Evolutionary conservation across 768 basidiomycete species (phyloP).

Genomic region (Lactarius psammicola): DNA sequence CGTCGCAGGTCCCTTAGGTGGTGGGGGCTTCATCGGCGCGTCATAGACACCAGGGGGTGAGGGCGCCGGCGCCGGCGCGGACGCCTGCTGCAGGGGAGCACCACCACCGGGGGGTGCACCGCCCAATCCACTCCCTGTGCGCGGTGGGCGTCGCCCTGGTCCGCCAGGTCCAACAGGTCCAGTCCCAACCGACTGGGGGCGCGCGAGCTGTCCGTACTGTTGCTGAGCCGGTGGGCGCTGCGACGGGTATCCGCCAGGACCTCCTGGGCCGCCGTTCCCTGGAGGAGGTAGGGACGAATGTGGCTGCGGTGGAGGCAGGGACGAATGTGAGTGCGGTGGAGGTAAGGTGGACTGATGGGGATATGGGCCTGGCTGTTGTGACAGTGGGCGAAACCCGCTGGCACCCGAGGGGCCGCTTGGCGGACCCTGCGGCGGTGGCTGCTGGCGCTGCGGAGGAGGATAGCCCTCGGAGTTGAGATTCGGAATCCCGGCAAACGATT

Average conservation of each 20-base stretch:
- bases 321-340: conserved; percentile 2
- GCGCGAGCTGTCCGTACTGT: conserved; percentile 3
- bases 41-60: neutral
- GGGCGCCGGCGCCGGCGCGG: conserved; percentile 7
- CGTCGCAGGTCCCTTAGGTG: conserved; percentile 57
- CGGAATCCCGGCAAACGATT: conserved; percentile 20
- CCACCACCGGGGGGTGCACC: neutral
- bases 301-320: neutral
- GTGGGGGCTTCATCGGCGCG: conserved; percentile 26
- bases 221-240: conserved; percentile 4
- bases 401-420: conserved; percentile 3
- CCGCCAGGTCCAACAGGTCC: neutral
- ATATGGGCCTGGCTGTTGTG: neutral
- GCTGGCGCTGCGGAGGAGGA: conserved; percentile 16
- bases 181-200: neutral
- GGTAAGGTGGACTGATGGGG: neutral
- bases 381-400: neutral
- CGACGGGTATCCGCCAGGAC: conserved; percentile 1
- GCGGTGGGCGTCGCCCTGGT: conserved; percentile 7
- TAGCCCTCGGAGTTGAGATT: conserved; percentile 8
- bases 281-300: neutral
- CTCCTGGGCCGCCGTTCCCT: neutral
- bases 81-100: conserved; percentile 1
- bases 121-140: conserved; percentile 7
- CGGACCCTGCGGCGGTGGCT: conserved; percentile 22